Percentiles rank a stretch among this genome's conserved stretches.
Conservation (phyloP, 352 stramenopile genomes). For the Achlya hypogyna region DNA sequence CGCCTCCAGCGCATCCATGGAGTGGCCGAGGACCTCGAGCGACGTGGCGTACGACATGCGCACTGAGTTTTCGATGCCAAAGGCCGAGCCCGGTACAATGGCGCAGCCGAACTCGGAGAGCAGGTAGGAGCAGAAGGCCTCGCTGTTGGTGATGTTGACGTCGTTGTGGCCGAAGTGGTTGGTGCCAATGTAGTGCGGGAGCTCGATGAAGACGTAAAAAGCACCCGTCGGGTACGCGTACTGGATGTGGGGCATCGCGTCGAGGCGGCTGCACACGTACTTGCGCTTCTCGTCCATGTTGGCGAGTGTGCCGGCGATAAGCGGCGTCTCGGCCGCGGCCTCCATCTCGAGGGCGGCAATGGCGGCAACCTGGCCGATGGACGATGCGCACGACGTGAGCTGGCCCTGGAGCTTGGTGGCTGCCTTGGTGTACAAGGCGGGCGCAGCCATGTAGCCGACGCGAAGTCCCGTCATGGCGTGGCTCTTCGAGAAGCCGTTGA, state of each 20-base stretch:
- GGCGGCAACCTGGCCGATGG: constrained; percentile 86
- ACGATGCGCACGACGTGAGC: constrained; percentile 91
- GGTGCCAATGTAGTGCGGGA: constrained; percentile 69
- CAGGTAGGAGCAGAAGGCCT: constrained; percentile 86
- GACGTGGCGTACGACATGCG: constrained; percentile 94
- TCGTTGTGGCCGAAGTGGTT: constrained; percentile 27
- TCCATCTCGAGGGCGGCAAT: constrained; percentile 82
- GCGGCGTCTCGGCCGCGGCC: constrained; percentile 32
- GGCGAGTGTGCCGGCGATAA: constrained; percentile 41
- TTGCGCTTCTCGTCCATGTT: constrained; percentile 83
- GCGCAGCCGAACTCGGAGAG: constrained; percentile 86
- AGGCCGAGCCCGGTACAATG: constrained; percentile 92
- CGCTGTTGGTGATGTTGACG: constrained; percentile 31
- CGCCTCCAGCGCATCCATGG: constrained; percentile 50
- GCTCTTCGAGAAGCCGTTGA: constrained; percentile 97
- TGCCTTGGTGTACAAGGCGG: constrained; percentile 74
- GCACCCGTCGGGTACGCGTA: constrained; percentile 86
- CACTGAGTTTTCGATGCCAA: constrained; percentile 87
- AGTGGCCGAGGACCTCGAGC: constrained; percentile 68
- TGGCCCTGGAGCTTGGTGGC: constrained; percentile 92
- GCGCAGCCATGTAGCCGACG: constrained; percentile 86
- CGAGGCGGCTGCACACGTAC: constrained; percentile 78
- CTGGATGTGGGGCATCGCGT: constrained; percentile 73
- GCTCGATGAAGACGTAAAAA: constrained; percentile 94
- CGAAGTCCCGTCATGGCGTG: constrained; percentile 95